Conservation (phyloP, 768 basidiomycete species). For the Omphalotus guepiniiformis region DNA sequence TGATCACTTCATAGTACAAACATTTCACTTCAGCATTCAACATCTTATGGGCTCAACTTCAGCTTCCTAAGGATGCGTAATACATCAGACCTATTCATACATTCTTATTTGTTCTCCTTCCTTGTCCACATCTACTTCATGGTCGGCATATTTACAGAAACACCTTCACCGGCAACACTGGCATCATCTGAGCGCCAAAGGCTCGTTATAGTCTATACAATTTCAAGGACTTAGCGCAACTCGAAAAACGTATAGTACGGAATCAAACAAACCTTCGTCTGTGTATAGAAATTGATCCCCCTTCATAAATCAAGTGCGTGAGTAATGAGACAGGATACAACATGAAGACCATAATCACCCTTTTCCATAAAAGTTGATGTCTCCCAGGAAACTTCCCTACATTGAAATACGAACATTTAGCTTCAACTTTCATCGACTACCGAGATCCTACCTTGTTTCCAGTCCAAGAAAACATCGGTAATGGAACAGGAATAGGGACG, state of each 20-base stretch:
- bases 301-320: conserved; percentile 19
- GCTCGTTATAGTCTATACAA: conserved; percentile 81
- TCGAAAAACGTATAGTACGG: background rate
- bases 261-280: conserved; percentile 64
- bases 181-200: conserved; percentile 91
- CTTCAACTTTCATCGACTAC: conserved; percentile 97
- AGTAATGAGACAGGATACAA: background rate
- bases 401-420: conserved; percentile 18
- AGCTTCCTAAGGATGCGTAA: too few species aligned
- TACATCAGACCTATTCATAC: too few species aligned
- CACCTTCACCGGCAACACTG: conserved; percentile 7
- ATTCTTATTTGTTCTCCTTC: too few species aligned
- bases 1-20: too few species aligned
- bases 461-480: conserved; percentile 27
- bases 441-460: conserved; percentile 50
- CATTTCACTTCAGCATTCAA: too few species aligned
- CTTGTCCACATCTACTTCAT: conserved; percentile 9
- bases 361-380: conserved; percentile 90
- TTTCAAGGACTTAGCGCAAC: too few species aligned
- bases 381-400: conserved; percentile 57
- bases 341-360: conserved; percentile 14
- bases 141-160: conserved; percentile 8
- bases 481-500: conserved; percentile 88
- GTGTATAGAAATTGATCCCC: conserved; percentile 94
- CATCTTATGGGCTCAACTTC: too few species aligned